phyloP scores from a whole-genome alignment of 345 rosid genomes.

The Leavenworthia alabamica region DNA sequence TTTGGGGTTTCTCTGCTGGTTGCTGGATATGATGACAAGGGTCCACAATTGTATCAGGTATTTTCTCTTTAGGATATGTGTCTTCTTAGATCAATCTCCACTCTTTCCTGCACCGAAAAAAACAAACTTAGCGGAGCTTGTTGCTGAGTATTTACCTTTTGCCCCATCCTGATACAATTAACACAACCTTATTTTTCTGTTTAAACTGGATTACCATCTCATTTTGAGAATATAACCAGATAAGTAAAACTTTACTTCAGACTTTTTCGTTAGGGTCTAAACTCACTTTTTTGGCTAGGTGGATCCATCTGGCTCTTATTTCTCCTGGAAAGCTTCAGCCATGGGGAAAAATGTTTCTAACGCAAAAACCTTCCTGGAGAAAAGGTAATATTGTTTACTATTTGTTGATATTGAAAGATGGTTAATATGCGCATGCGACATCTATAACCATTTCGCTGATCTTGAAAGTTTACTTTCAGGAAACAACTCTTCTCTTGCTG shows the following conservation, averaged over 20 bases:
- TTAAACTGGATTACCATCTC: too few relatives aligned
- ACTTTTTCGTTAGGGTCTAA: not conserved
- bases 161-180: too few relatives aligned
- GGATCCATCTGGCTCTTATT: constrained; percentile 95
- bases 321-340: constrained; percentile 98
- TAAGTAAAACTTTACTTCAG: not conserved
- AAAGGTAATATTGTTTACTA: constrained; percentile 47
- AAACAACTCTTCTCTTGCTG: not conserved
- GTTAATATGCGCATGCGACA: not conserved
- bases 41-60: constrained; percentile 94
- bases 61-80: not conserved
- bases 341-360: constrained; percentile 97
- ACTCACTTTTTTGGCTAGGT: constrained; percentile 39
- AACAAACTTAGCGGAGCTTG: too few relatives aligned
- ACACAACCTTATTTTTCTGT: too few relatives aligned
- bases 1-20: constrained; percentile 90
- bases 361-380: constrained; percentile 91
- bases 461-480: not conserved
- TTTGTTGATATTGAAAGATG: not conserved
- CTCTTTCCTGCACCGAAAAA: too few relatives aligned
- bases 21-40: constrained; percentile 90
- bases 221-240: not conserved
- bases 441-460: not conserved
- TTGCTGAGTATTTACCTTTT: too few relatives aligned
- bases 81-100: too few relatives aligned